Percentiles rank a stretch among this genome's conserved stretches.
Conservation (phyloP, 164 flowering plant genomes). For the Magnolia changhungtana region DNA sequence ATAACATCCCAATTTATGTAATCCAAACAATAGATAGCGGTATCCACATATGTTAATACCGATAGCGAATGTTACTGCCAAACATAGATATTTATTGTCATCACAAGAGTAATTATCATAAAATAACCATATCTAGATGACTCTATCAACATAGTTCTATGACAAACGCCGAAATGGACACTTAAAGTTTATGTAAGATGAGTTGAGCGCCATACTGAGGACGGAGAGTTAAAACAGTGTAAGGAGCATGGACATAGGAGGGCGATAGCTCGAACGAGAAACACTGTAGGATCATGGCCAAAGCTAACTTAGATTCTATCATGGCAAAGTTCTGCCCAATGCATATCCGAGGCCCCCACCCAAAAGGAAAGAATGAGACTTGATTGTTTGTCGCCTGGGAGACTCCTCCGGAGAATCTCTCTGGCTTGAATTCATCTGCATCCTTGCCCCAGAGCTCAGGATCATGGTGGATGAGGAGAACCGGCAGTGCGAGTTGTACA, state of each 20-base stretch:
- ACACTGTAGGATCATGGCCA: conserved; percentile 22
- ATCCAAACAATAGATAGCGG: too few relatives aligned
- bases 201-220: conserved; percentile 16
- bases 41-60: too few relatives aligned
- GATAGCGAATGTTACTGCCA: too few relatives aligned
- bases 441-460: conserved; percentile 12
- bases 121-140: too few relatives aligned
- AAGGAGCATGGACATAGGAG: conserved; percentile 12
- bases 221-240: conserved; percentile 2
- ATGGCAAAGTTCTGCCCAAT: conserved; percentile 19
- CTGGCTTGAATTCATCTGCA: conserved; percentile 16
- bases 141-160: too few relatives aligned
- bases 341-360: conserved; percentile 33
- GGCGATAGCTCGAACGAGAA: conserved; percentile 13
- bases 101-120: too few relatives aligned
- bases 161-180: too few relatives aligned
- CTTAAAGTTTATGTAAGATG: conserved; percentile 8
- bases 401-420: conserved; percentile 14
- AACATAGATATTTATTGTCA: too few relatives aligned
- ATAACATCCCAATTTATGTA: too few relatives aligned
- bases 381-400: conserved; percentile 23
- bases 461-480: conserved; percentile 13
- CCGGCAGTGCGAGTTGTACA: conserved; percentile 9
- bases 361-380: conserved; percentile 22
- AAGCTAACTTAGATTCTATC: conserved; percentile 28